A percentile compares a stretch with the other conserved stretches of the same genome.
Conservation (phyloP, 345 rosid species). For the Populus euphratica region DNA sequence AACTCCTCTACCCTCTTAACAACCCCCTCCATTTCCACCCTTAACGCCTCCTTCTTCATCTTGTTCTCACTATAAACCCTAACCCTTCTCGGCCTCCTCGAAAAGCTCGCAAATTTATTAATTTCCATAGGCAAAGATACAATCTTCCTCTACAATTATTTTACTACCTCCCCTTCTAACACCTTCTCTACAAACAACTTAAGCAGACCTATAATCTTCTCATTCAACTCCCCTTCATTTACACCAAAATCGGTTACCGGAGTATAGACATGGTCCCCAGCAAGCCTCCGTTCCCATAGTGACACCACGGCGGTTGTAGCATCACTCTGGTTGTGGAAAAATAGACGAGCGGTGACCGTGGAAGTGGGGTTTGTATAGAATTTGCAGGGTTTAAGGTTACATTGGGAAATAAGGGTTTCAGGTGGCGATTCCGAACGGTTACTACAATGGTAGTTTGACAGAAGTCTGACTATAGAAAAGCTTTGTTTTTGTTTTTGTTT, state of each 20-base stretch:
- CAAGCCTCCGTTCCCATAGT: not conserved
- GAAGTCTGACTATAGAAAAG: not conserved
- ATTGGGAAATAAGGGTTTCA: slow-evolving; percentile 9
- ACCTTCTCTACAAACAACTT: slow-evolving; percentile 28
- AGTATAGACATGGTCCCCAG: slow-evolving; percentile 11
- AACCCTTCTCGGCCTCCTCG: not conserved
- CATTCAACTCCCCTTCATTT: not conserved
- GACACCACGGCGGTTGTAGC: not conserved
- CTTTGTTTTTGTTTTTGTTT: not conserved
- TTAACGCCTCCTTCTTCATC: slow-evolving; percentile 30
- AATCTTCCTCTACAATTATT: slow-evolving; percentile 32
- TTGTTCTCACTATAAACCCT: not conserved
- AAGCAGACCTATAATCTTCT: slow-evolving; percentile 4
- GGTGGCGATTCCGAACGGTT: not conserved
- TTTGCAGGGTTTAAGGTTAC: slow-evolving; percentile 1
- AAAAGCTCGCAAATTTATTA: slow-evolving; percentile 3
- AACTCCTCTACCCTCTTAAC: slow-evolving; percentile 54
- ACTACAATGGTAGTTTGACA: not conserved
- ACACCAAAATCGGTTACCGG: slow-evolving; percentile 1
- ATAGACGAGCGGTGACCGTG: not conserved
- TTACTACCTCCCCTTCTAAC: slow-evolving; percentile 41
- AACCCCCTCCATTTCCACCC: slow-evolving; percentile 36
- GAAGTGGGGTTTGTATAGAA: not conserved
- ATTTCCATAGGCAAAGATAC: slow-evolving; percentile 28
- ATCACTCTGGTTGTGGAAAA: not conserved